phyloP scores from a whole-genome alignment of 805 yeast species.

The Candida easanensis region DNA sequence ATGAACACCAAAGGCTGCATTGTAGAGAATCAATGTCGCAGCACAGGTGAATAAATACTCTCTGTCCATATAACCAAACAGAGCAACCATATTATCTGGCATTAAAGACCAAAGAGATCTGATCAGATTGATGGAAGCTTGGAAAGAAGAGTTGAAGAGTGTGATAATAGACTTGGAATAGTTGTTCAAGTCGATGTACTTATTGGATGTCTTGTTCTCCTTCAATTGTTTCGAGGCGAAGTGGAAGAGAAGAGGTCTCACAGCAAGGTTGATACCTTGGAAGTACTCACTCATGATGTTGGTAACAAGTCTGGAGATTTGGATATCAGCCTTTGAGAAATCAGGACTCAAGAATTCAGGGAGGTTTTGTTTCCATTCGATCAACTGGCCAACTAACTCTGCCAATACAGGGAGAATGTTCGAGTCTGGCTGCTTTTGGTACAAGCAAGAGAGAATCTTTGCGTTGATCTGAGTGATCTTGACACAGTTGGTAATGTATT shows the following conservation, averaged over 20 bases:
- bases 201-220: slow-evolving; percentile 42
- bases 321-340: slow-evolving; percentile 47
- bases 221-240: slow-evolving; percentile 67
- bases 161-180: slow-evolving; percentile 69
- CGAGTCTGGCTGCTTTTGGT: slow-evolving; percentile 73
- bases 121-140: slow-evolving; percentile 75
- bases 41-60: slow-evolving; percentile 78
- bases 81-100: slow-evolving; percentile 79
- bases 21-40: slow-evolving; percentile 68
- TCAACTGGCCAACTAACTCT: slow-evolving; percentile 61
- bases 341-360: slow-evolving; percentile 67
- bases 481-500: slow-evolving; percentile 71
- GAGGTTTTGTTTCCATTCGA: slow-evolving; percentile 64
- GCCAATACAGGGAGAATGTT: slow-evolving; percentile 74
- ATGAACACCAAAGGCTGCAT: slow-evolving; percentile 79
- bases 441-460: slow-evolving; percentile 61
- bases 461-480: slow-evolving; percentile 79
- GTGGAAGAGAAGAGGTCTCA: slow-evolving; percentile 72
- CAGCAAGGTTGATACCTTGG: slow-evolving; percentile 78
- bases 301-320: slow-evolving; percentile 63
- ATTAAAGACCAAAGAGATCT: slow-evolving; percentile 70
- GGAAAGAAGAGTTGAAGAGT: slow-evolving; percentile 70
- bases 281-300: slow-evolving; percentile 81
- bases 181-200: slow-evolving; percentile 60
- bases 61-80: slow-evolving; percentile 85